These are phyloP conservation scores for Salmacisia buchloeana DNA, from an alignment of 1,284 basidiomycete species.

Conservation along the genomic window DNA sequence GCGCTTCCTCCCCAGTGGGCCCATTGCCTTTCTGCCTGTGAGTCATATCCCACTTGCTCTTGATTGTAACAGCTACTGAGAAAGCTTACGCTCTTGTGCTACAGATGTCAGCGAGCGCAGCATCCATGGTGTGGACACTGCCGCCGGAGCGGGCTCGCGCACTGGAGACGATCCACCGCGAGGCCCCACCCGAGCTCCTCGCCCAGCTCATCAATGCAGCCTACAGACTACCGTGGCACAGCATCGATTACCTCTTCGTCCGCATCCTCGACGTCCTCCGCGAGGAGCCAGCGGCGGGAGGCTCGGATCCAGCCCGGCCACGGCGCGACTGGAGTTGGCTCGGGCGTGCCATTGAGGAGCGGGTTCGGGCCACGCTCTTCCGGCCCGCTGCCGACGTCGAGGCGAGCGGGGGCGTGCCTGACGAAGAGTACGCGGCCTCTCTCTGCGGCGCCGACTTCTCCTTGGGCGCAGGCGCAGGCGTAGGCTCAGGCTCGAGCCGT, in stretches of 20 bases:
- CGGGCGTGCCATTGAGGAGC: conserved; percentile 1
- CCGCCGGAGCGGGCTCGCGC: conserved; percentile 69
- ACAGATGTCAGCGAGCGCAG: conserved; percentile 63
- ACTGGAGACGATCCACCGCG: conserved; percentile 63
- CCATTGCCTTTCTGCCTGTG: conserved; percentile 82
- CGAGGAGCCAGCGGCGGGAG: conserved; percentile 50
- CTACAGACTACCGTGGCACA: conserved; percentile 75
- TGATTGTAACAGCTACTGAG: no score
- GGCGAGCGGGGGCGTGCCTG: conserved; percentile 22
- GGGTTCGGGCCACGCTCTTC: conserved; percentile 20
- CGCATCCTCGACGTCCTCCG: conserved; percentile 60
- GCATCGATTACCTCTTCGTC: conserved; percentile 65
- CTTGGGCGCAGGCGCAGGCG: not conserved
- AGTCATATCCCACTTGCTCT: no score
- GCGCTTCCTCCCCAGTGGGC: conserved; percentile 89
- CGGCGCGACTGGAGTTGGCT: conserved; percentile 32
- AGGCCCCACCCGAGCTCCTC: conserved; percentile 57
- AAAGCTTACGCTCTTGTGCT: no score
- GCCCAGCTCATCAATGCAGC: conserved; percentile 79
- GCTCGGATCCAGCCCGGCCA: not conserved
- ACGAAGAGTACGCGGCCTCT: conserved; percentile 16
- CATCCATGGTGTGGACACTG: conserved; percentile 94
- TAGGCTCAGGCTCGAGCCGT: not conserved
- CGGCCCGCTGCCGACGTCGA: conserved; percentile 21
- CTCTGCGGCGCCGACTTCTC: no score